Evolutionary conservation across 2,329 filamentous ascomycete species (phyloP).

Genomic region (Massarina eburnea): DNA sequence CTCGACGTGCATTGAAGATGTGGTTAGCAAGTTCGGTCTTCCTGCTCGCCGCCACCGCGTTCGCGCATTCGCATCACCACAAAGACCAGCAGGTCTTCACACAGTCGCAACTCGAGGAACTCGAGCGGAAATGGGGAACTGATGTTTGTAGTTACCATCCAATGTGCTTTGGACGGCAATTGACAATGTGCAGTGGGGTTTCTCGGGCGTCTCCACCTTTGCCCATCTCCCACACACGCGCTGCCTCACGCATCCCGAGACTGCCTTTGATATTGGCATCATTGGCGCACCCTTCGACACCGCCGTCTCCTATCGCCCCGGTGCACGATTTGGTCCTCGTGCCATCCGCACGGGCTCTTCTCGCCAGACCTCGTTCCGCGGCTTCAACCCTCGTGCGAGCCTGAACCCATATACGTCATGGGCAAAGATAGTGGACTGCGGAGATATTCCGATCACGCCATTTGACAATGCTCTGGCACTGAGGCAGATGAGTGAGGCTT

Average conservation of each 20-base stretch:
- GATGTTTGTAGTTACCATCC: constrained; percentile 31
- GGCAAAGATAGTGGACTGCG: constrained; percentile 82
- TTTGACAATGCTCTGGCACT: constrained; percentile 83
- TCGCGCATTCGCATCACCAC: constrained; percentile 33
- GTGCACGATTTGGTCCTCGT: constrained; percentile 76
- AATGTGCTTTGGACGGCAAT: neutral
- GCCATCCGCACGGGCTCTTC: constrained; percentile 83
- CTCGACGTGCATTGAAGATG: constrained; percentile 15
- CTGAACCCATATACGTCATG: constrained; percentile 83
- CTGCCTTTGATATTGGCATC: constrained; percentile 51
- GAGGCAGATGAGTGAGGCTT: constrained; percentile 81
- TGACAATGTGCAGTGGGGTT: constrained; percentile 57
- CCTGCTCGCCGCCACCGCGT: constrained; percentile 19
- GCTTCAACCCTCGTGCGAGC: constrained; percentile 78
- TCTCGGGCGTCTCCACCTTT: constrained; percentile 67
- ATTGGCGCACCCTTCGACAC: constrained; percentile 55
- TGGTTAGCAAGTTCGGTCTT: constrained; percentile 13
- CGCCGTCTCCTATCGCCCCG: constrained; percentile 48
- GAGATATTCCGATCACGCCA: constrained; percentile 84
- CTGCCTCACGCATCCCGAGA: constrained; percentile 51
- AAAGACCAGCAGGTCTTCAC: constrained; percentile 32
- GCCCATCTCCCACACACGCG: constrained; percentile 52
- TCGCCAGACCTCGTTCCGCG: constrained; percentile 76
- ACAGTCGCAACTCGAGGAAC: constrained; percentile 32
- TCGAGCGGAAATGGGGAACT: constrained; percentile 45